Percentiles rank a stretch among this genome's conserved stretches.
Conservation (phyloP, 805 yeast genomes). For the Ogataea trehaloabstinens region DNA sequence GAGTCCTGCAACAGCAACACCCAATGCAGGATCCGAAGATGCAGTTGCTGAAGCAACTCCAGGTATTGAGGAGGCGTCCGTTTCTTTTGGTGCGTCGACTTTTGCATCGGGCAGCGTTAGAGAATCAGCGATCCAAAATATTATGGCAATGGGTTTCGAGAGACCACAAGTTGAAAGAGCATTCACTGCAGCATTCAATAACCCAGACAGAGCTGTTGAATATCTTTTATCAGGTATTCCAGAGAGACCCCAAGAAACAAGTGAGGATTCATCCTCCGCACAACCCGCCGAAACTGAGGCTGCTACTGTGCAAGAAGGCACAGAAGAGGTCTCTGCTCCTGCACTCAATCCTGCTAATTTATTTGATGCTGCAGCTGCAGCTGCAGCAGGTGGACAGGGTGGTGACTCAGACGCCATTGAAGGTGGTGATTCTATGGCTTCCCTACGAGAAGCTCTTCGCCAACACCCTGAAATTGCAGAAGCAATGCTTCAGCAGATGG, state of each 20-base stretch:
- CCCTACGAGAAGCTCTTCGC: conserved; percentile 73
- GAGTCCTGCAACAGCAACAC: conserved; percentile 22
- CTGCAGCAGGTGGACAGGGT: conserved; percentile 31
- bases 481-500: conserved; percentile 76
- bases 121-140: conserved; percentile 73
- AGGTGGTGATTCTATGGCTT: conserved; percentile 42
- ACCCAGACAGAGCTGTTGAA: conserved; percentile 98
- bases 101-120: conserved; percentile 78
- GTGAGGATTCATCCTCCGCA: conserved; percentile 7
- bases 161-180: conserved; percentile 87
- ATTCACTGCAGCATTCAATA: conserved; percentile 90
- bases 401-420: conserved; percentile 30
- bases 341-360: conserved; percentile 43
- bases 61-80: conserved; percentile 7
- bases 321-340: conserved; percentile 26
- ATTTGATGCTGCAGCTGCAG: conserved; percentile 55
- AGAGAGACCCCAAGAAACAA: conserved; percentile 35
- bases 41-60: conserved; percentile 21
- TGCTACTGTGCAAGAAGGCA: conserved; percentile 17
- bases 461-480: conserved; percentile 88
- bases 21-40: conserved; percentile 24
- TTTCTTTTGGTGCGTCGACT: conserved; percentile 44
- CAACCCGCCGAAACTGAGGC: conserved; percentile 23
- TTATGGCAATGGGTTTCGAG: conserved; percentile 95
- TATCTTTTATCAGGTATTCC: conserved; percentile 90